These are phyloP conservation scores for Penicillium roqueforti DNA, from an alignment of 495 filamentous ascomycete genomes.

Conservation along the genomic window DNA sequence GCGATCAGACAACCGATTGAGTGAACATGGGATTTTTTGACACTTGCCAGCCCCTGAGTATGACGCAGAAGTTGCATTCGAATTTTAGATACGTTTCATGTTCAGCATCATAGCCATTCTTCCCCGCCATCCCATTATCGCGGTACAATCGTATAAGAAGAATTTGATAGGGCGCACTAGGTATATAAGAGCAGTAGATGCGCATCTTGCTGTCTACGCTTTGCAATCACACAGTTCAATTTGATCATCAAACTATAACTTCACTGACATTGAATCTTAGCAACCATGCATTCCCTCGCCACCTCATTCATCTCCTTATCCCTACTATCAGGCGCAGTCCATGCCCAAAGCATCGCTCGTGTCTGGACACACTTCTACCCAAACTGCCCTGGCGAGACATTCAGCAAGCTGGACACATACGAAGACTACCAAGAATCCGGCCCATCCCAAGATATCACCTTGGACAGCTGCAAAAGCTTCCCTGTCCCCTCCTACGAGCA, in stretches of 20 bases:
- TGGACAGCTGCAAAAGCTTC: slow-evolving; percentile 30
- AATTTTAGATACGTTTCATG: slow-evolving; percentile 14
- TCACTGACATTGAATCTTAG: neutral
- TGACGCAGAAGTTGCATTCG: slow-evolving; percentile 16
- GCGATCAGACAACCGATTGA: slow-evolving; percentile 6
- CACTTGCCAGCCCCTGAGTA: slow-evolving; percentile 21
- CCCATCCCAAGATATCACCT: slow-evolving; percentile 23
- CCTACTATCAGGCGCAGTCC: slow-evolving; percentile 24
- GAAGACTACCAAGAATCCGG: slow-evolving; percentile 27
- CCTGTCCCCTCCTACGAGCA: slow-evolving; percentile 27
- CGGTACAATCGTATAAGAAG: slow-evolving; percentile 9
- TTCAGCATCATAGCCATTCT: slow-evolving; percentile 17
- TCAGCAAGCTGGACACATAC: slow-evolving; percentile 24
- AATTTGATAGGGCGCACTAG: neutral
- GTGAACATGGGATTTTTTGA: slow-evolving; percentile 1
- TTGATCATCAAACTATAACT: neutral
- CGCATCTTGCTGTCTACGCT: neutral
- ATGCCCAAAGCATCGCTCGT: slow-evolving; percentile 25
- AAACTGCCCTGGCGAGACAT: slow-evolving; percentile 27
- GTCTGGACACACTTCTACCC: slow-evolving; percentile 40
- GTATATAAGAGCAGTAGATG: slow-evolving; percentile 15
- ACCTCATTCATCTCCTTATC: slow-evolving; percentile 15
- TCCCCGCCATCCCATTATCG: slow-evolving; percentile 23
- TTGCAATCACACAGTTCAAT: neutral
- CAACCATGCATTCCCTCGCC: slow-evolving; percentile 22